These are phyloP conservation scores for Periconia sp. DNA, from an alignment of 2,329 filamentous ascomycete genomes.

Conservation along the genomic window DNA sequence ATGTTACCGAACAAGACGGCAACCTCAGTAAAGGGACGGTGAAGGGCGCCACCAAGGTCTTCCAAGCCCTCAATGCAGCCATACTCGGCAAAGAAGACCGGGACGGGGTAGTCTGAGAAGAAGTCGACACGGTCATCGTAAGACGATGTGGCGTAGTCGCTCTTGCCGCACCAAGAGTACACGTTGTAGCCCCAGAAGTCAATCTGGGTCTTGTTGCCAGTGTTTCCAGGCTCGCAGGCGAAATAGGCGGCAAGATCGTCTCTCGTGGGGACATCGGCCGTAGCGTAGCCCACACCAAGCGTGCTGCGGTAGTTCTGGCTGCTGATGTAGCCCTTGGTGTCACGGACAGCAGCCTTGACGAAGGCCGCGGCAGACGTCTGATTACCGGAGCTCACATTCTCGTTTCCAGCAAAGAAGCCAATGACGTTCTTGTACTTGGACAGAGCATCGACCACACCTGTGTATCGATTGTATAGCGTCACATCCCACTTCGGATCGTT, in stretches of 20 bases:
- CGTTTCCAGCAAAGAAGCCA: slow-evolving; percentile 98
- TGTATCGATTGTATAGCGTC: slow-evolving; percentile 80
- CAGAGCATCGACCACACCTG: slow-evolving; percentile 79
- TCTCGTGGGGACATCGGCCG: slow-evolving; percentile 90
- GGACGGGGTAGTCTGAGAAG: slow-evolving; percentile 87
- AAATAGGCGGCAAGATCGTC: slow-evolving; percentile 87
- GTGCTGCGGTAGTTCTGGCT: slow-evolving; percentile 70
- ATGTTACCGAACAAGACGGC: slow-evolving; percentile 82
- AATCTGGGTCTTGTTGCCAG: slow-evolving; percentile 63
- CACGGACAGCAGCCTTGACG: slow-evolving; percentile 96
- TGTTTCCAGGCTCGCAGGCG: slow-evolving; percentile 72
- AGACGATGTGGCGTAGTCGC: slow-evolving; percentile 74
- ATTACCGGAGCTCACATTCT: slow-evolving; percentile 85
- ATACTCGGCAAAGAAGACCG: slow-evolving; percentile 98
- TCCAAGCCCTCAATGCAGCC: slow-evolving; percentile 73
- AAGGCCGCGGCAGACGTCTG: slow-evolving; percentile 91
- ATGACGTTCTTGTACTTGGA: slow-evolving; percentile 86
- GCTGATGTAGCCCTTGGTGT: slow-evolving; percentile 92
- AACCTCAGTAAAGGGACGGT: slow-evolving; percentile 85
- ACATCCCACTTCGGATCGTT: slow-evolving; percentile 79
- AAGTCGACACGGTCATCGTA: slow-evolving; percentile 83
- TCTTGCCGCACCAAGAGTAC: slow-evolving; percentile 97
- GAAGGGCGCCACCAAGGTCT: slow-evolving; percentile 47
- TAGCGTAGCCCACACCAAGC: slow-evolving; percentile 92
- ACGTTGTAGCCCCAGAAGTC: slow-evolving; percentile 99